These are phyloP conservation scores for Trichoderma aggressivum DNA, from an alignment of 2,329 filamentous ascomycete genomes.

Conservation along the genomic window DNA sequence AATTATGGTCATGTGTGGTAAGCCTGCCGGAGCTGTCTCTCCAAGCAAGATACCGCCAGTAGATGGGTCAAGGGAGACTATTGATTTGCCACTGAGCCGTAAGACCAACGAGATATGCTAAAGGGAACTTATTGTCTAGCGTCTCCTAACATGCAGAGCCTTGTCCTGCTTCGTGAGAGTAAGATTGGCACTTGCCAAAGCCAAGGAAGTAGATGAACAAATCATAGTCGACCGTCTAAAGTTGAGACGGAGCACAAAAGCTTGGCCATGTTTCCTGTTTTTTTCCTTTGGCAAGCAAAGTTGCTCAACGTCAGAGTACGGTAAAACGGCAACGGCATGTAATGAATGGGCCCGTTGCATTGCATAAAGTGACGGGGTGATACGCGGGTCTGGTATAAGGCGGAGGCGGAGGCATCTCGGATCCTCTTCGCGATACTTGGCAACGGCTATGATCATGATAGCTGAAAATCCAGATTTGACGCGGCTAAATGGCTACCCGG, in stretches of 20 bases:
- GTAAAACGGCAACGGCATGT: not conserved
- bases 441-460: not conserved
- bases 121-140: not conserved
- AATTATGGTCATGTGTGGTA: not conserved
- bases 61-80: not conserved
- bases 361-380: not conserved
- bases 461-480: not conserved
- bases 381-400: not conserved
- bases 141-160: not conserved
- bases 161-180: not conserved
- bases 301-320: not conserved
- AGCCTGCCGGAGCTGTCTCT: not conserved
- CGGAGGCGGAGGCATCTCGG: not conserved
- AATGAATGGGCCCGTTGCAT: slow-evolving; percentile 5
- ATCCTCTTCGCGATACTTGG: not conserved
- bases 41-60: not conserved
- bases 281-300: not conserved
- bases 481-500: slow-evolving; percentile 9
- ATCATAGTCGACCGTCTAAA: not conserved
- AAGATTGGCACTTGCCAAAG: not conserved
- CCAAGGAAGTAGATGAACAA: not conserved
- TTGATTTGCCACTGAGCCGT: not conserved
- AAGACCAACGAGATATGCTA: not conserved
- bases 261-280: not conserved
- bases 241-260: not conserved